Percentiles rank a stretch among this genome's conserved stretches.
Evolutionary conservation across 2,329 filamentous ascomycete species (phyloP).

Genomic region (Rutstroemia sp.): DNA sequence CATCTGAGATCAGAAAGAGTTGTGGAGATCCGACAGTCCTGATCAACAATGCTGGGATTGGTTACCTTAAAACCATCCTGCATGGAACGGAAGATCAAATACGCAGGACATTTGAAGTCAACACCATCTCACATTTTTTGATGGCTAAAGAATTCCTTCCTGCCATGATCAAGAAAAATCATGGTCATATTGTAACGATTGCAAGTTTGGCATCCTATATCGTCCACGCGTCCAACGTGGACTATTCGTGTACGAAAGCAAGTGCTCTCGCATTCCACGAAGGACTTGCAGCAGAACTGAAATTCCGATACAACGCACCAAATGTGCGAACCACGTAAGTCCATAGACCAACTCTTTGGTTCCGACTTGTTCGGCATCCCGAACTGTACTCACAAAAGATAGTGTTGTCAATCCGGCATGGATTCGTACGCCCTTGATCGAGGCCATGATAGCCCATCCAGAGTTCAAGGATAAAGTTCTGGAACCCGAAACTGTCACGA

Average conservation of each 20-base stretch:
- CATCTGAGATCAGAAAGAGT: slow-evolving; percentile 42
- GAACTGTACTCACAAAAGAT: not conserved
- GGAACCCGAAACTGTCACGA: slow-evolving; percentile 54
- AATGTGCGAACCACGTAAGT: slow-evolving; percentile 42
- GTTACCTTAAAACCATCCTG: slow-evolving; percentile 51
- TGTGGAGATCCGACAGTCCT: slow-evolving; percentile 61
- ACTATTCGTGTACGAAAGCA: slow-evolving; percentile 63
- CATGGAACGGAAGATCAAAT: slow-evolving; percentile 47
- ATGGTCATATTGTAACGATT: slow-evolving; percentile 66
- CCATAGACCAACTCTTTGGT: not conserved
- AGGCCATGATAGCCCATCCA: slow-evolving; percentile 41
- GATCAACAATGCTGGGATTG: slow-evolving; percentile 65
- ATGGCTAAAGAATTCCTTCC: slow-evolving; percentile 60
- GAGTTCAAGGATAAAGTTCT: slow-evolving; percentile 44
- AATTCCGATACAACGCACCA: slow-evolving; percentile 52
- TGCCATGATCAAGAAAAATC: slow-evolving; percentile 53
- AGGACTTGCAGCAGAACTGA: slow-evolving; percentile 50
- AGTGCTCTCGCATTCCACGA: slow-evolving; percentile 62
- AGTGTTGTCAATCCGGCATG: slow-evolving; percentile 58
- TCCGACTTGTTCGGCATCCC: not conserved
- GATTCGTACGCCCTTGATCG: slow-evolving; percentile 51
- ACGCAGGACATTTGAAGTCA: slow-evolving; percentile 62
- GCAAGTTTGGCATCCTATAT: slow-evolving; percentile 37
- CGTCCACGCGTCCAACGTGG: slow-evolving; percentile 35
- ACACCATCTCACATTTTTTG: slow-evolving; percentile 60